Conservation (phyloP, 129 eudicot species). For the Smallanthus sonchifolius region DNA sequence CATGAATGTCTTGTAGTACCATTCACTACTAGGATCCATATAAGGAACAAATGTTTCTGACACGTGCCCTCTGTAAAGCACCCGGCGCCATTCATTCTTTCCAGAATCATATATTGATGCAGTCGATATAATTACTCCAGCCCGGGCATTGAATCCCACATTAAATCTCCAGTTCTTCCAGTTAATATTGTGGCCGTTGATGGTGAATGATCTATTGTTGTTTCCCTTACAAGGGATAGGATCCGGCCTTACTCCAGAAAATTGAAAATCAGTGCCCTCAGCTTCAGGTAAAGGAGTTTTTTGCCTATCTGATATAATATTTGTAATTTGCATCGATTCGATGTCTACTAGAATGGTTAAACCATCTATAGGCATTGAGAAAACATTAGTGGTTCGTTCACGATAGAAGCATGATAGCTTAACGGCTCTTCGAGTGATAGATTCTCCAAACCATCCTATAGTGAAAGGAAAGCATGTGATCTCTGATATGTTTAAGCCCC, state of each 20-base stretch:
- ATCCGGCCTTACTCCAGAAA: conserved; percentile 26
- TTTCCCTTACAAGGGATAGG: conserved; percentile 29
- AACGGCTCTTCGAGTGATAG: conserved; percentile 40
- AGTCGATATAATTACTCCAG: conserved; percentile 75
- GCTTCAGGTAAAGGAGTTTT: conserved; percentile 49
- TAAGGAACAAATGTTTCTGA: conserved; percentile 93
- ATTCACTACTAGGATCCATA: conserved; percentile 80
- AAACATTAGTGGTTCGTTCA: conserved; percentile 60
- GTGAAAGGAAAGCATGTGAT: conserved; percentile 76
- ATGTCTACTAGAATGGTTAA: conserved; percentile 51
- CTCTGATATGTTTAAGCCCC: conserved; percentile 67
- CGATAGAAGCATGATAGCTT: conserved; percentile 69
- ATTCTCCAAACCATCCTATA: conserved; percentile 82
- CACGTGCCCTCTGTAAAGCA: conserved; percentile 77
- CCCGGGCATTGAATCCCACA: conserved; percentile 63
- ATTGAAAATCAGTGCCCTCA: conserved; percentile 50
- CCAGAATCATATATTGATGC: conserved; percentile 53
- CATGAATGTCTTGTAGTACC: conserved; percentile 76
- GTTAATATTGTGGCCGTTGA: conserved; percentile 33
- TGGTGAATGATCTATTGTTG: conserved; percentile 17
- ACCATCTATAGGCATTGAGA: conserved; percentile 80
- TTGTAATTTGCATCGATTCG: conserved; percentile 40
- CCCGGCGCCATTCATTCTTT: conserved; percentile 39
- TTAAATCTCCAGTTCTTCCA: conserved; percentile 87
- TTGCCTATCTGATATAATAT: conserved; percentile 24